A percentile compares a stretch with the other conserved stretches of the same genome.
These are phyloP conservation scores for Diaporthe citrichinensis DNA, from an alignment of 2,329 filamentous ascomycete species.

Conservation along the genomic window DNA sequence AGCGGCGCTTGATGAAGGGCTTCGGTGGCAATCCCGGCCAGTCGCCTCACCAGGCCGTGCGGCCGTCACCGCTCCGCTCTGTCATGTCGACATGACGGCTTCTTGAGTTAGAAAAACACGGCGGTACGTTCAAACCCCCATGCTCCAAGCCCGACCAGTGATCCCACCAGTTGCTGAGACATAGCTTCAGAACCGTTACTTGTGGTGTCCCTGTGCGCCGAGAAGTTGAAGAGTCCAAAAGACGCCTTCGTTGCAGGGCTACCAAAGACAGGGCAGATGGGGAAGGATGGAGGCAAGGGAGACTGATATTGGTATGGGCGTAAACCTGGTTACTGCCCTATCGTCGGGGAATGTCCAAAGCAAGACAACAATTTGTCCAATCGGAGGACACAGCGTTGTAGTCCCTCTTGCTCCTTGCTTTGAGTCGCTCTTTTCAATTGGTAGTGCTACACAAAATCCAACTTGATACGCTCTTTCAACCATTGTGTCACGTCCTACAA, in stretches of 20 bases:
- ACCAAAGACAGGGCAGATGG: constrained; percentile 39
- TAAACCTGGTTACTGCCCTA: constrained; percentile 34
- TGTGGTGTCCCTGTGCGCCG: constrained; percentile 37
- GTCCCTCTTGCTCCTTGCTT: constrained; percentile 31
- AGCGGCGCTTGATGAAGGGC: constrained; percentile 63
- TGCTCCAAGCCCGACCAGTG: too few relatives aligned
- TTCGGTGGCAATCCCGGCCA: constrained; percentile 60
- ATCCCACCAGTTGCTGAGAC: constrained; percentile 18
- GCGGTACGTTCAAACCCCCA: constrained; percentile 24
- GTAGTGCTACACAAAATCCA: constrained; percentile 36
- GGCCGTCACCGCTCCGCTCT: constrained; percentile 78
- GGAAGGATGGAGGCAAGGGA: constrained; percentile 24
- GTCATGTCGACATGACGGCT: constrained; percentile 77
- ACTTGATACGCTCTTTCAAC: constrained; percentile 39
- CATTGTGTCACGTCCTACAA: constrained; percentile 7
- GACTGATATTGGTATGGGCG: constrained; percentile 30
- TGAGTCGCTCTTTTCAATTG: constrained; percentile 39
- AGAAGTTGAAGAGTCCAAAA: constrained; percentile 34
- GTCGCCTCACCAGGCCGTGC: constrained; percentile 66
- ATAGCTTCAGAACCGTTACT: constrained; percentile 26
- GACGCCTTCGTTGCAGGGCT: constrained; percentile 36
- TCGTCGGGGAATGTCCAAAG: constrained; percentile 34
- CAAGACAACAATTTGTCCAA: constrained; percentile 31
- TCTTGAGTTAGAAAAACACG: constrained; percentile 61
- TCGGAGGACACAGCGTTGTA: constrained; percentile 22